Evolutionary conservation across 805 yeast genomes (phyloP).

Genomic region (Yamadazyma philogaea): DNA sequence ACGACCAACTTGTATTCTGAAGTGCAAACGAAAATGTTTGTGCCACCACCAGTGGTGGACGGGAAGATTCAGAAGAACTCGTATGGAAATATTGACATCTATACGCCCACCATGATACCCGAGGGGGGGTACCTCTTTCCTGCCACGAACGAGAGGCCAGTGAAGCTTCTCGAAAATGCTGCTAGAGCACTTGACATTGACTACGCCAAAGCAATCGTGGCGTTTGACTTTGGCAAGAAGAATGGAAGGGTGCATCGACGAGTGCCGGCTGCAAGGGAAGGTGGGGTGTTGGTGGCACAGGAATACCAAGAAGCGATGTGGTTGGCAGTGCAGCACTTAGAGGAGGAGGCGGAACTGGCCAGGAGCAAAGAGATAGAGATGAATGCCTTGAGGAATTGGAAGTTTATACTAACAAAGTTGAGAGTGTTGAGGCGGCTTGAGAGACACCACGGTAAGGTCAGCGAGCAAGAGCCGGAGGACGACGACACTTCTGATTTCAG

Average conservation of each 20-base stretch:
- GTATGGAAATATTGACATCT: constrained; percentile 82
- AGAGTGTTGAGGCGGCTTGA: constrained; percentile 47
- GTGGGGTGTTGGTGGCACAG: constrained; percentile 72
- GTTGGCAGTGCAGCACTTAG: constrained; percentile 46
- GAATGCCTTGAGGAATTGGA: constrained; percentile 54
- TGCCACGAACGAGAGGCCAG: constrained; percentile 22
- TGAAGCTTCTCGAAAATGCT: constrained; percentile 60
- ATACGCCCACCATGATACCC: constrained; percentile 79
- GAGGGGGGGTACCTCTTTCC: constrained; percentile 62
- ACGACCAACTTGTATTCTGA: constrained; percentile 63
- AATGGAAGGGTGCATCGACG: constrained; percentile 18
- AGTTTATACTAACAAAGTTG: constrained; percentile 47
- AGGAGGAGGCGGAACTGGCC: constrained; percentile 48
- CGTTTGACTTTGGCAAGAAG: constrained; percentile 67
- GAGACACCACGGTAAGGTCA: constrained; percentile 46
- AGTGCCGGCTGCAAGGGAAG: constrained; percentile 59
- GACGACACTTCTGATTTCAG: constrained; percentile 7
- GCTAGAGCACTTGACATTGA: constrained; percentile 69
- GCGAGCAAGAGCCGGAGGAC: constrained; percentile 11
- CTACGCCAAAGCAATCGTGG: constrained; percentile 82
- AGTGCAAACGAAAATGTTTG: constrained; percentile 69
- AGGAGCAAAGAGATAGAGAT: constrained; percentile 43
- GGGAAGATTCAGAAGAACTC: constrained; percentile 74
- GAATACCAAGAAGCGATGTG: constrained; percentile 60
- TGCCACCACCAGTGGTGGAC: constrained; percentile 61